Percentiles rank a stretch among this genome's conserved stretches.
These are phyloP conservation scores for Jacaranda copaia DNA, from an alignment of 257 asterid species.

Conservation along the genomic window DNA sequence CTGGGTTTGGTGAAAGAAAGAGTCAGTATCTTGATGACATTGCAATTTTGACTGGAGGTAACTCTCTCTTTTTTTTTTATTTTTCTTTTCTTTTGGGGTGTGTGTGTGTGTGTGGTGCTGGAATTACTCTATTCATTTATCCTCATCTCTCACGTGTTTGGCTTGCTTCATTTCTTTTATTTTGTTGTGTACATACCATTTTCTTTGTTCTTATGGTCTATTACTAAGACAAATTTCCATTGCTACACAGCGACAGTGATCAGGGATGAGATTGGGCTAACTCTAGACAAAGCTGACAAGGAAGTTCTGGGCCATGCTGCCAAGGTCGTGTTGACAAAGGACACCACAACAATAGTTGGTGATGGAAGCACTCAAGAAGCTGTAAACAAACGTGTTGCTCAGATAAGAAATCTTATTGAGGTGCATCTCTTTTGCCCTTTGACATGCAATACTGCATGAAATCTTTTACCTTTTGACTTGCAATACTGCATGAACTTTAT, in stretches of 20 bases:
- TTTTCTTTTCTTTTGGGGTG: too few relatives aligned
- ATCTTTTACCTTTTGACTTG: neutral
- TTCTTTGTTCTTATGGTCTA: neutral
- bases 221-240: neutral
- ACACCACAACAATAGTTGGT: constrained; percentile 72
- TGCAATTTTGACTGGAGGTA: constrained; percentile 95
- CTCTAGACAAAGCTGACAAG: constrained; percentile 72
- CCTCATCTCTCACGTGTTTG: neutral
- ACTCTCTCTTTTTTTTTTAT: constrained; percentile 5
- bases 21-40: constrained; percentile 97
- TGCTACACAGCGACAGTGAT: constrained; percentile 65
- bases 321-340: constrained; percentile 75
- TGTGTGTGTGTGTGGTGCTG: neutral
- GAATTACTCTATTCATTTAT: neutral
- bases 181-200: neutral
- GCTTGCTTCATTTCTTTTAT: neutral
- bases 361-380: constrained; percentile 84
- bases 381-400: constrained; percentile 64
- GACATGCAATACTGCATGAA: neutral
- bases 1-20: constrained; percentile 98
- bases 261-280: constrained; percentile 73
- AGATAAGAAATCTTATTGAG: constrained; percentile 71
- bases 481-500: neutral
- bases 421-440: constrained; percentile 34
- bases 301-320: constrained; percentile 75